These are phyloP conservation scores for Vitis labrusca DNA, from an alignment of 164 flowering plant species.

Conservation along the genomic window DNA sequence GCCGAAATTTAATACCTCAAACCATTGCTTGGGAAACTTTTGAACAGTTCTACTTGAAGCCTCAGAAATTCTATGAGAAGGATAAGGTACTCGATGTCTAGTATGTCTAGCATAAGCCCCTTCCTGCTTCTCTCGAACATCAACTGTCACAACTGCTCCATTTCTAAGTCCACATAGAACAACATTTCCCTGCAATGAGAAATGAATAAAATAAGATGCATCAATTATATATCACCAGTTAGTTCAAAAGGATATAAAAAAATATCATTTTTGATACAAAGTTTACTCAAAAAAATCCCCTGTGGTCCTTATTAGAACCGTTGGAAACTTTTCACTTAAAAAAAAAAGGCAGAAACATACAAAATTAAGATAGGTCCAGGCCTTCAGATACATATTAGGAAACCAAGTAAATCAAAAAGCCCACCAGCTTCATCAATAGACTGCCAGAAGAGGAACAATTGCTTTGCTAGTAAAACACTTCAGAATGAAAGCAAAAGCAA, in stretches of 20 bases:
- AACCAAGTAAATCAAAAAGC: too few species aligned
- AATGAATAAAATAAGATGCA: background rate
- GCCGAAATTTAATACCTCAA: conserved; percentile 48
- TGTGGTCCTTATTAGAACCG: too few species aligned
- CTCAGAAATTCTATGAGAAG: conserved; percentile 15
- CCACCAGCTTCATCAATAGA: too few species aligned
- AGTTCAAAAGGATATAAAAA: background rate
- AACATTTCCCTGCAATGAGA: conserved; percentile 61
- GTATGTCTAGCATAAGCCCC: conserved; percentile 27
- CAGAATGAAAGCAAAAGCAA: too few species aligned
- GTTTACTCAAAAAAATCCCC: background rate
- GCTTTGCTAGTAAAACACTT: too few species aligned
- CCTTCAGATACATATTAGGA: too few species aligned
- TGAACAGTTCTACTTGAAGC: conserved; percentile 17
- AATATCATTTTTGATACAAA: background rate
- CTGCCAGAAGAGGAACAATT: too few species aligned
- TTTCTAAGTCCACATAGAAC: conserved; percentile 87
- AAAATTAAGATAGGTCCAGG: too few species aligned
- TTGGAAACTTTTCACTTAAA: too few species aligned
- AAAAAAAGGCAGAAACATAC: too few species aligned
- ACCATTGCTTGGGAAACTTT: conserved; percentile 33
- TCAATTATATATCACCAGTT: background rate
- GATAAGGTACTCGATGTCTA: conserved; percentile 34
- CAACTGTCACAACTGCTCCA: conserved; percentile 79
- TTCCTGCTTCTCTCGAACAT: conserved; percentile 61